Base-by-base conservation (phyloP, 2,329 filamentous ascomycete species). In the Gaeumannomyces sp. region DNA sequence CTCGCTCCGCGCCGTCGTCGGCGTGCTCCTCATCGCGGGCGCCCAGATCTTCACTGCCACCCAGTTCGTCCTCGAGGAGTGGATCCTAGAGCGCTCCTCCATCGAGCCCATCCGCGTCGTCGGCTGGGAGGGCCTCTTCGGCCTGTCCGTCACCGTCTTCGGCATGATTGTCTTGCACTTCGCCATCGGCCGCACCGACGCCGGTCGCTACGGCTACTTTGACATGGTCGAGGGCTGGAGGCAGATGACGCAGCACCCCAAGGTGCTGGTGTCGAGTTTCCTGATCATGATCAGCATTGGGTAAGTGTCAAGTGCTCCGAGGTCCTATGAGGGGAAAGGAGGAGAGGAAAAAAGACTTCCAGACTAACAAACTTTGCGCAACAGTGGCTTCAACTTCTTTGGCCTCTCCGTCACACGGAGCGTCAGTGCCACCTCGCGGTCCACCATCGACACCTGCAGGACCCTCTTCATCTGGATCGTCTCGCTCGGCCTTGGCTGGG, bases 401-500 rank as follows among this genome's bases (percentile, higher is more conserved):
- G 95, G 95, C 10, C 85, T 99, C 13, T 95, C 91, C 0, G 94
- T 99, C 11, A 99, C 95, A 0, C 87, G 92, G 66, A 88, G 79
- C 67, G 92, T 99, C 69, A 96, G 91, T 68, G 95, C 95, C 14
- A 99, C 95, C 0, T 92, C 94, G 1, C 88, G 95, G 67, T 96
- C 92, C 38, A 98, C 94, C 38, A 98, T 99, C 71, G 95, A 99
- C 76, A 99, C 95, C 1, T 98, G 93, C 81, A 88, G 94, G 57
- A 99, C 95, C 0, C 85, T 99, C 1, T 98, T 99, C 79, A 98
- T 99, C 77, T 99, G 95, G 95, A 84, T 99, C 33, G 91, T 97
- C 19, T 96, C 92, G 25, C 85, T 99, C 5, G 92, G 90, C 4
- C 85, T 99, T 2, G 93, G 93, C 67, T 99, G 95, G 95, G 95